A percentile compares a stretch with the other conserved stretches of the same genome.
Conservation (phyloP, 2,329 filamentous ascomycete genomes). For the Sordariomycetes sp. region DNA sequence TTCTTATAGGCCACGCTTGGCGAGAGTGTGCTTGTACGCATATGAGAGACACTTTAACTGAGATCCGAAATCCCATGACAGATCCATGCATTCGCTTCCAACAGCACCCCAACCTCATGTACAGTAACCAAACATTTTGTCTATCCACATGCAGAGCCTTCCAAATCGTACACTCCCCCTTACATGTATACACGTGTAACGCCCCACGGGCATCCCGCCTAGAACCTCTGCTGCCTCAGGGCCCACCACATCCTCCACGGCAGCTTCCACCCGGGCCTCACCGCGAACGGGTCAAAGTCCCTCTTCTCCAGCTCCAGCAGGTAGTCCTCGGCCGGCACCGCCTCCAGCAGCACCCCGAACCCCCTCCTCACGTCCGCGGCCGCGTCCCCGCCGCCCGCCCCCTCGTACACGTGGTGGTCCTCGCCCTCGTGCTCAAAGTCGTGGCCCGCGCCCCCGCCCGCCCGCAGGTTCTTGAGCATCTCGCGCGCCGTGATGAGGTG, state of each 20-base stretch:
- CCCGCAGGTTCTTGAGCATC: conserved; percentile 73
- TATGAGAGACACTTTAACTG: no score
- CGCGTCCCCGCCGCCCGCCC: conserved; percentile 24
- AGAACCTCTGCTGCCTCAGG: conserved; percentile 37
- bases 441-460: conserved; percentile 66
- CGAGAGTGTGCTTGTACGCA: no score
- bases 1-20: no score
- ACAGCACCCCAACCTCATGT: no score
- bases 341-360: conserved; percentile 74
- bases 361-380: conserved; percentile 41
- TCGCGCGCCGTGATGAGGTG: conserved; percentile 89
- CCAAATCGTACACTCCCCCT: neutral
- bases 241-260: conserved; percentile 63
- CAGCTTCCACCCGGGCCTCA: conserved; percentile 62
- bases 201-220: conserved; percentile 5
- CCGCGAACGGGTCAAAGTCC: conserved; percentile 76
- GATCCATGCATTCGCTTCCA: no score
- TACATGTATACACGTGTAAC: neutral
- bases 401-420: conserved; percentile 46
- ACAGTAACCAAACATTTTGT: no score
- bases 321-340: conserved; percentile 68
- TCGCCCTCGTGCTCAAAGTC: conserved; percentile 77
- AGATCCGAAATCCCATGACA: no score
- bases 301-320: conserved; percentile 64
- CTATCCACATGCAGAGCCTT: no score